phyloP scores from a whole-genome alignment of 169 alveolate species.

The Eimeria sp. region DNA sequence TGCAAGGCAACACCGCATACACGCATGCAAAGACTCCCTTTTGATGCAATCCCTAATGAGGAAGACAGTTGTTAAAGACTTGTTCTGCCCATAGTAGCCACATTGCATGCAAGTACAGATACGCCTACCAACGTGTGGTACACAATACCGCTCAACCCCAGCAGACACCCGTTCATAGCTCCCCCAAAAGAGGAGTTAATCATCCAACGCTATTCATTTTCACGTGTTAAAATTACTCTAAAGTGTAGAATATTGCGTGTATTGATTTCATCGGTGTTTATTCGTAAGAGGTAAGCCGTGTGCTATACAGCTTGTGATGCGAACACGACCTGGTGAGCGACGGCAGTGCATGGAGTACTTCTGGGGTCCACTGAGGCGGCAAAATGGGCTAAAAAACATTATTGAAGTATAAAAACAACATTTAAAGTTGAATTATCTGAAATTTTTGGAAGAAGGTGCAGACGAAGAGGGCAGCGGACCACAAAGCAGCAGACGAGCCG shows the following conservation, averaged over 20 bases:
- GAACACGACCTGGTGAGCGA: not conserved
- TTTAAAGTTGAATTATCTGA: not conserved
- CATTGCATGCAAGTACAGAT: too few relatives aligned
- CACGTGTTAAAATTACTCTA: not conserved
- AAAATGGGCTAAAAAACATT: not conserved
- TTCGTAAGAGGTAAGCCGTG: too few relatives aligned
- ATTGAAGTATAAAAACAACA: not conserved
- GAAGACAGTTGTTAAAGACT: too few relatives aligned
- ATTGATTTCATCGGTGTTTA: not conserved
- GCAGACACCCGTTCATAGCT: too few relatives aligned
- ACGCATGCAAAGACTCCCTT: too few relatives aligned
- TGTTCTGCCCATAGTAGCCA: too few relatives aligned
- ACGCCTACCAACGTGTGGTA: too few relatives aligned
- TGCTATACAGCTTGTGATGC: not conserved
- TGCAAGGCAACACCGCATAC: too few relatives aligned
- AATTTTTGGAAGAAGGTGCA: not conserved
- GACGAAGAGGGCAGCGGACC: not conserved
- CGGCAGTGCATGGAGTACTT: not conserved
- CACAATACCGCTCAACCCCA: too few relatives aligned
- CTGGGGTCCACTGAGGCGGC: not conserved
- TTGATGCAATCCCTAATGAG: too few relatives aligned
- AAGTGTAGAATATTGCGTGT: too few relatives aligned
- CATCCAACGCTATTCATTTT: not conserved
- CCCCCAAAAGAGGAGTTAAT: not conserved
- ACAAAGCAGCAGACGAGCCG: constrained; percentile 11